phyloP scores from a whole-genome alignment of 2,329 filamentous ascomycete species.

The Kalmusia sp. region DNA sequence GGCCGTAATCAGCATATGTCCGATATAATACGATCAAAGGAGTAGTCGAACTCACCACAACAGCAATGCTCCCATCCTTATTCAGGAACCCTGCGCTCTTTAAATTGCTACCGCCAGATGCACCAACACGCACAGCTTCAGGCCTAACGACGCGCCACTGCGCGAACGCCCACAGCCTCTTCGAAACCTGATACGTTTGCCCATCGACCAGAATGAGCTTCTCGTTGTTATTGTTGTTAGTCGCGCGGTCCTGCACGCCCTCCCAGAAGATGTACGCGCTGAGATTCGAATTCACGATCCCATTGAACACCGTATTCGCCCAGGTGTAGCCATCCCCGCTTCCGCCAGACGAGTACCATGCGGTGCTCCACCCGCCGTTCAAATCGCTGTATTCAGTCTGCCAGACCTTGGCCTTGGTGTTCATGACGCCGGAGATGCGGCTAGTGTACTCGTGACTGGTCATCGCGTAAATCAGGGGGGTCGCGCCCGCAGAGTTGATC shows the following conservation, averaged over 20 bases:
- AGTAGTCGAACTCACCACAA: constrained; percentile 23
- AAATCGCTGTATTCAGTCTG: constrained; percentile 60
- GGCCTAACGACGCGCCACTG: constrained; percentile 50
- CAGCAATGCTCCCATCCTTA: constrained; percentile 39
- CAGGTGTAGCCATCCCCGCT: constrained; percentile 62
- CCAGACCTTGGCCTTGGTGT: constrained; percentile 56
- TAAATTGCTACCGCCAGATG: constrained; percentile 36
- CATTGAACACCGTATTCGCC: constrained; percentile 62
- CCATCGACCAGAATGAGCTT: constrained; percentile 46
- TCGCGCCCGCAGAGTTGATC: constrained; percentile 48
- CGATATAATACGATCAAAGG: background rate
- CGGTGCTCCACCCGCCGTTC: constrained; percentile 46
- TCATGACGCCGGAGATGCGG: constrained; percentile 49
- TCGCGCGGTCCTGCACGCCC: constrained; percentile 51
- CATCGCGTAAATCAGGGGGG: constrained; percentile 49
- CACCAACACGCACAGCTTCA: constrained; percentile 46
- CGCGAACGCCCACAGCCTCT: constrained; percentile 52
- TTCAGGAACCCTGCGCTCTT: constrained; percentile 44
- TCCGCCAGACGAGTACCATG: constrained; percentile 57
- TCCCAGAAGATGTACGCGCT: constrained; percentile 65
- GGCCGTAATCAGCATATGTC: background rate
- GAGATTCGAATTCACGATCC: constrained; percentile 57
- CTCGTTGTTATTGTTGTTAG: constrained; percentile 44
- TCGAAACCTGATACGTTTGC: constrained; percentile 42
- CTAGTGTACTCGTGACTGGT: constrained; percentile 54